These are phyloP conservation scores for Sanguinoderma infundibulare DNA, from an alignment of 1,284 basidiomycete species.

Conservation along the genomic window DNA sequence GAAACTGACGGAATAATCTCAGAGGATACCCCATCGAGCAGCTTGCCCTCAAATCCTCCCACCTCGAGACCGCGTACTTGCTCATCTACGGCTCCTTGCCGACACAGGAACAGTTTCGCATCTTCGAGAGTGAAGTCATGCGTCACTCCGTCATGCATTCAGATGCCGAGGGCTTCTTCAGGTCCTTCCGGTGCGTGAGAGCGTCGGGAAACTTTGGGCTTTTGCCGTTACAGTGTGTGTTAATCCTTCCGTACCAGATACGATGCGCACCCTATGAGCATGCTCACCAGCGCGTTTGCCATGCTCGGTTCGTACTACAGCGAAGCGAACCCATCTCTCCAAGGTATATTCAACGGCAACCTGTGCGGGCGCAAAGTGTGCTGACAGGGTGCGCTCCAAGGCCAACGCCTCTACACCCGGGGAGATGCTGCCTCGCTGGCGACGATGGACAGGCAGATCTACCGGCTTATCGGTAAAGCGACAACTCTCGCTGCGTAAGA, in stretches of 20 bases:
- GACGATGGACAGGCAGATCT: conserved; percentile 90
- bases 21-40: conserved; percentile 95
- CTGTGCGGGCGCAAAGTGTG: not conserved
- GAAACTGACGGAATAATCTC: not conserved
- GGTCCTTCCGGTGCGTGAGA: conserved; percentile 67
- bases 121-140: conserved; percentile 77
- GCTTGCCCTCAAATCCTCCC: conserved; percentile 76
- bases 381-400: conserved; percentile 39
- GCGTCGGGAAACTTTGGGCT: not conserved
- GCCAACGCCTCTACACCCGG: conserved; percentile 79
- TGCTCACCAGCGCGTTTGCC: conserved; percentile 83
- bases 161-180: conserved; percentile 81
- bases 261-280: conserved; percentile 89
- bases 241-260: conserved; percentile 51
- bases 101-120: conserved; percentile 57
- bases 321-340: conserved; percentile 79
- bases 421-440: conserved; percentile 68
- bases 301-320: conserved; percentile 86
- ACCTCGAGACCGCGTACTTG: conserved; percentile 85
- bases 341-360: conserved; percentile 48
- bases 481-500: conserved; percentile 84
- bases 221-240: not conserved
- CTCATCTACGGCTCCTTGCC: conserved; percentile 88
- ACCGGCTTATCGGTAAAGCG: conserved; percentile 84
- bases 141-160: conserved; percentile 79